Conservation (phyloP, 2,329 filamentous ascomycete species). For the Truncatella angustata region DNA sequence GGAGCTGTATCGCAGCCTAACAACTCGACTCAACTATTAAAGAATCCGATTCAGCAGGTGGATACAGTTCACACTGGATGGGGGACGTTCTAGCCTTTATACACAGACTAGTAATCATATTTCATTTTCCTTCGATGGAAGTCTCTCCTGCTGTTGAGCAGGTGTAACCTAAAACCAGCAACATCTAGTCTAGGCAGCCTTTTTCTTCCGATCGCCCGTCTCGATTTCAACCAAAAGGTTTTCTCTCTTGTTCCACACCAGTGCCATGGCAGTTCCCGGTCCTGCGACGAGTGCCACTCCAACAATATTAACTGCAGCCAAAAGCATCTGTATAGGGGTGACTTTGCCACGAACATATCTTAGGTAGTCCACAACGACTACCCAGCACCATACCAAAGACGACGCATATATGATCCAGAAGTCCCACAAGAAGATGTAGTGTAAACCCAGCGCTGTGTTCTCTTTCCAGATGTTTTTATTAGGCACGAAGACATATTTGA, state of each 20-base stretch:
- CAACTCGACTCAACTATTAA: no score
- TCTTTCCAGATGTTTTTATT: constrained; percentile 15
- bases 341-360: constrained; percentile 16
- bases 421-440: constrained; percentile 30
- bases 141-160: no score
- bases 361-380: constrained; percentile 20
- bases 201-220: constrained; percentile 2
- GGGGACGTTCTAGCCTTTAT: no score
- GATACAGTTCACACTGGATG: no score
- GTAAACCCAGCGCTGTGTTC: constrained; percentile 21
- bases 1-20: no score
- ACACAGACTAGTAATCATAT: no score
- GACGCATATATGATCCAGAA: constrained; percentile 22
- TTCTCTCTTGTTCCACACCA: constrained; percentile 26
- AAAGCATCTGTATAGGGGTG: neutral
- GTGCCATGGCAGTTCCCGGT: constrained; percentile 21
- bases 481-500: constrained; percentile 24
- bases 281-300: constrained; percentile 19
- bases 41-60: no score
- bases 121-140: no score
- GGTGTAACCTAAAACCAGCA: no score
- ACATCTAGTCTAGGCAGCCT: neutral
- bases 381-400: constrained; percentile 24
- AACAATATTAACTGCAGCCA: constrained; percentile 17
- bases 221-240: constrained; percentile 24